phyloP scores from a whole-genome alignment of 2,329 filamentous ascomycete genomes.

The Pseudocercospora macadamiae region DNA sequence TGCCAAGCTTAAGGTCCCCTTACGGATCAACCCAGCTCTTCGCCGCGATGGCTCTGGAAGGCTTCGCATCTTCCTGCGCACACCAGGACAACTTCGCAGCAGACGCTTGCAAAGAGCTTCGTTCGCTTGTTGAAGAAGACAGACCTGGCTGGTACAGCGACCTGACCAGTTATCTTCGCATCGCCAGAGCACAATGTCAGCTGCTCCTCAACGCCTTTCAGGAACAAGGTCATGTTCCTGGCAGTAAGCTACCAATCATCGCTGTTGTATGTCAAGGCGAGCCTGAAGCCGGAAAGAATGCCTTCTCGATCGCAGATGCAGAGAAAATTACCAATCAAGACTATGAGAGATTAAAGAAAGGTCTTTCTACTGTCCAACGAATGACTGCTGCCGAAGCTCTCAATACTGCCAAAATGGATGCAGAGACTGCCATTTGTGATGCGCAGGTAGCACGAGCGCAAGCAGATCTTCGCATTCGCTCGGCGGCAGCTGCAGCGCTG shows the following conservation, averaged over 20 bases:
- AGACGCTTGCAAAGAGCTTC: conserved; percentile 67
- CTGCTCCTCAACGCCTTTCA: conserved; percentile 89
- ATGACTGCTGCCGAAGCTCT: conserved; percentile 80
- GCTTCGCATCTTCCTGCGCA: conserved; percentile 64
- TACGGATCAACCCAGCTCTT: conserved; percentile 86
- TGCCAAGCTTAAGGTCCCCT: conserved; percentile 69
- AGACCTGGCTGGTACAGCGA: conserved; percentile 84
- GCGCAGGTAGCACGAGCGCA: conserved; percentile 77
- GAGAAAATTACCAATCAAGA: conserved; percentile 86
- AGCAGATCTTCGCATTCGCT: conserved; percentile 82
- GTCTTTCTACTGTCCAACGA: conserved; percentile 84
- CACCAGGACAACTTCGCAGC: conserved; percentile 55
- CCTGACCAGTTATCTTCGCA: conserved; percentile 84
- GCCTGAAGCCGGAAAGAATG: conserved; percentile 83
- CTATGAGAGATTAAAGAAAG: conserved; percentile 84
- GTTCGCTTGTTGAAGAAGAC: conserved; percentile 77
- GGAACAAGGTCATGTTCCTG: conserved; percentile 81
- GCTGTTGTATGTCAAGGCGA: conserved; percentile 95
- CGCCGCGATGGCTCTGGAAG: conserved; percentile 81
- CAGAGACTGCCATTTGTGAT: conserved; percentile 74
- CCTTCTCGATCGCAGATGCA: conserved; percentile 85
- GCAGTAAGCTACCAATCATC: conserved; percentile 73
- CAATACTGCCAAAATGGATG: conserved; percentile 72
- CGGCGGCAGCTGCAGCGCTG: conserved; percentile 82
- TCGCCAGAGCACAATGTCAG: conserved; percentile 87